Base-by-base conservation (phyloP, 306 rosid species). In the Mucuna pruriens region DNA sequence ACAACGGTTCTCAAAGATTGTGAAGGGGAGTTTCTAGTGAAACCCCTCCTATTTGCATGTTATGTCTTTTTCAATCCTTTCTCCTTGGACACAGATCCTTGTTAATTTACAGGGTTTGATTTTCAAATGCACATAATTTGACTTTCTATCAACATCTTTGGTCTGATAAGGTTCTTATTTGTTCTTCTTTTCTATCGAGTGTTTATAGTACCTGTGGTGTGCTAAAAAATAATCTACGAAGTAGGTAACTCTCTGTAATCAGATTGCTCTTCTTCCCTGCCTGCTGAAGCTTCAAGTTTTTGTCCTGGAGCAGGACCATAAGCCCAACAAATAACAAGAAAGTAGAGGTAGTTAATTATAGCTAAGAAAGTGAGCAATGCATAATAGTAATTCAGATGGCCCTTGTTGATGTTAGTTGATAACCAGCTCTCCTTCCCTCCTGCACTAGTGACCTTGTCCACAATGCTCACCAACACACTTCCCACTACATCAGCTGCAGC, bases 351-450 rank as follows among this genome's bases (percentile, higher is more conserved):
- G 82, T 88, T 88, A 79, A 83, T 20, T 2, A 78, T 8, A 23
- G 86, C 78, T 48, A 88, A 6, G 58, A 58, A 19, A 34, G 83
- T 51, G 17, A 86, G 75, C 0, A 88, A 34, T 19, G 79, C 84
- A 55, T 78, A 88, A 71, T 75, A 86, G 73, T 71, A 88, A 79
- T 88, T 83, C 66, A 83, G 63, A 46, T 81, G 89, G 1, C 84
- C 94, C 68, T 16, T 75, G 16, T 90, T 90, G 31, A 90, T 86
- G 75, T 90, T 88, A 55, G 79, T 84, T 2, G 87, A 40, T 29
- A 90, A 67, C 91, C 94, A 90, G 51, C 94, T 86, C 73, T 62
- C 88, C 0, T 26, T 72, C 20, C 86, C 90, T 34, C 86, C 91
- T 2, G 48, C 10, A 23, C 77, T 80, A 11, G 84, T 79, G 20